Evolutionary conservation across 805 yeast genomes (phyloP), one percentile per base, ranked within the genome.

Genomic region (Kazachstania psychrophila): DNA sequence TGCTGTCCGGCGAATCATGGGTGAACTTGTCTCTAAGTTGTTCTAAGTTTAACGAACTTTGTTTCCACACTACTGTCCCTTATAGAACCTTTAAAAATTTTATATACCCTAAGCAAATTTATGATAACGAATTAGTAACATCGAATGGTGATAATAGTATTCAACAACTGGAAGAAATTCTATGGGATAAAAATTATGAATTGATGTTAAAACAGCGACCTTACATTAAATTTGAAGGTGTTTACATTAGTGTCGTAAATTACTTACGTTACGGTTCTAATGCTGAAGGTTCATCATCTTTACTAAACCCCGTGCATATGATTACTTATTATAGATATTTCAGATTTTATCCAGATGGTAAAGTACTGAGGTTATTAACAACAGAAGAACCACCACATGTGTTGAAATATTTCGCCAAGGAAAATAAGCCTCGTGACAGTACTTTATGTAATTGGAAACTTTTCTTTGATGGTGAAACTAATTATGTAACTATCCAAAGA

Each of bases 271-370:
- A 83, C 50, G 96, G 96, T 25, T 79, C 83, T 2, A 69, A 77
- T 35, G 70, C 75, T 7, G 83, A 75, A 45, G 72, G 77, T 31
- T 73, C 83, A 1, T 65, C 67, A 22, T 69, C 82, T 5, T 76
- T 92, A 80, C 59, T 69, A 30, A 75, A 75, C 42, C 96, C 96
- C 2, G 73, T 83, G 15, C 75, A 84, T 47, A 75, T 86, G 54
- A 82, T 89, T 28, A 84, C 96, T 0, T 89, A 89, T 53, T 89
- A 85, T 54, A 65, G 98, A 44, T 92, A 87, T 56, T 60, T 79
- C 24, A 66, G 96, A 43, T 87, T 89, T 51, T 82, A 70, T 54
- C 78, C 79, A 0, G 81, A 82, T 51, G 96, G 97, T 0, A 63
- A 71, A 1, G 80, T 85, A 41, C 61, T 83, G 29, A 74, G 81